A percentile compares a stretch with the other conserved stretches of the same genome.
These are phyloP conservation scores for Fusarium sp. DNA, from an alignment of 2,329 filamentous ascomycete species.

Conservation along the genomic window DNA sequence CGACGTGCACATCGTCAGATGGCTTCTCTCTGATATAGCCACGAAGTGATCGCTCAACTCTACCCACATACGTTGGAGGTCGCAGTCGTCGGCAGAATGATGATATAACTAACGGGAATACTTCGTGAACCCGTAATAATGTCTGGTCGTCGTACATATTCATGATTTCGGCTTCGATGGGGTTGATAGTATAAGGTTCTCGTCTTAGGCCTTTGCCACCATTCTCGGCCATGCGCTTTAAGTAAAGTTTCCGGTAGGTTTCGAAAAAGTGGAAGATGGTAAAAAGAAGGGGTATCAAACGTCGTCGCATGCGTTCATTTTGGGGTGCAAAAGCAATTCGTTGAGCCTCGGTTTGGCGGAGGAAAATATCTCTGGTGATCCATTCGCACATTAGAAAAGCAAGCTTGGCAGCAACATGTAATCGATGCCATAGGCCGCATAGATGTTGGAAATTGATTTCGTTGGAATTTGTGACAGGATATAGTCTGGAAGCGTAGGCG, in stretches of 20 bases:
- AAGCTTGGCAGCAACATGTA: slow-evolving; percentile 72
- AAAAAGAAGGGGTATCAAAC: slow-evolving; percentile 71
- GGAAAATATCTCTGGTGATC: slow-evolving; percentile 73
- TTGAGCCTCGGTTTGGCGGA: slow-evolving; percentile 66
- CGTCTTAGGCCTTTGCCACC: slow-evolving; percentile 61
- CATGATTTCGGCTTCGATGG: slow-evolving; percentile 71
- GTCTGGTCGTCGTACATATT: slow-evolving; percentile 73
- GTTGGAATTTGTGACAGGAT: slow-evolving; percentile 61
- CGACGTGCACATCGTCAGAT: slow-evolving; percentile 69
- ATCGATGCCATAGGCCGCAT: slow-evolving; percentile 72
- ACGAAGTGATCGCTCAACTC: slow-evolving; percentile 69
- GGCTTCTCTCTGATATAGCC: slow-evolving; percentile 73
- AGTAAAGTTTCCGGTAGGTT: slow-evolving; percentile 68
- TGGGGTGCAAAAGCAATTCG: slow-evolving; percentile 69
- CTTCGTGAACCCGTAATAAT: slow-evolving; percentile 70
- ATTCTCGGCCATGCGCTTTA: slow-evolving; percentile 65
- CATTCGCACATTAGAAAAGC: slow-evolving; percentile 71
- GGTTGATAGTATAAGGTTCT: slow-evolving; percentile 69
- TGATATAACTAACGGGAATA: slow-evolving; percentile 72
- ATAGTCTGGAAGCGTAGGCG: slow-evolving; percentile 68
- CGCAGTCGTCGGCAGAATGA: slow-evolving; percentile 71
- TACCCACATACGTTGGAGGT: slow-evolving; percentile 72
- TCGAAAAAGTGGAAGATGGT: slow-evolving; percentile 76
- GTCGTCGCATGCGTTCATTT: slow-evolving; percentile 71
- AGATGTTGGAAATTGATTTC: slow-evolving; percentile 69